Base-by-base conservation (phyloP, 768 basidiomycete genomes). In the Kwoniella mangroviensis region DNA sequence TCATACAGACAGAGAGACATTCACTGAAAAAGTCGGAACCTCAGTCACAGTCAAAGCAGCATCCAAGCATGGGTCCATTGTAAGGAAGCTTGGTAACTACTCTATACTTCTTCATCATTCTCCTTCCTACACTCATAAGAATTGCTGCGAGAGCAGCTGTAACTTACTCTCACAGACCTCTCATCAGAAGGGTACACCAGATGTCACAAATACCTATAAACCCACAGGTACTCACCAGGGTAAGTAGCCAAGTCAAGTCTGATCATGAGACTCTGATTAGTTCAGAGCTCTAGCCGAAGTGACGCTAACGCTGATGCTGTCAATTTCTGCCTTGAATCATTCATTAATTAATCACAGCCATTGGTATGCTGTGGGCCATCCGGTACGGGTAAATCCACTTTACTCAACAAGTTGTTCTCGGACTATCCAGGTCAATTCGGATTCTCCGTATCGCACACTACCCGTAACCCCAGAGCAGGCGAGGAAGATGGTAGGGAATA, bases 381-480 rank as follows among this genome's bases (percentile, higher is more conserved):
- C 1, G 94, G 95, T 0, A 92, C 94, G 2, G 96, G 96, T 63
- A 98, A 98, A 83, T 92, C 91, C 78, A 96, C 96, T 0, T 88
- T 98, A 41, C 87, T 98, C 60, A 86, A 86, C 61, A 89, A 89
- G 61, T 89, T 98, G 63, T 92, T 98, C 82, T 84, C 84, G 34
- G 91, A 93, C 41, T 88, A 87, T 80, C 94, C 93, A 3, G 89
- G 90, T 83, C 89, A 87, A 69, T 98, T 98, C 82, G 92, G 92
- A 10, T 98, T 98, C 86, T 91, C 90, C 80, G 90, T 98, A 65
- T 97, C 94, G 51, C 96, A 98, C 85, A 98, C 96, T 5, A 98
- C 96, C 9, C 89, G 96, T 57, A 79, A 85, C 1, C 93, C 94
- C 0, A 87, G 96, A 26, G 87, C 90, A 11, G 93, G 92, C 19